Percentiles rank a stretch among this genome's conserved stretches.
These are phyloP conservation scores for Neonectria faginata DNA, from an alignment of 2,329 filamentous ascomycete genomes.

Conservation along the genomic window DNA sequence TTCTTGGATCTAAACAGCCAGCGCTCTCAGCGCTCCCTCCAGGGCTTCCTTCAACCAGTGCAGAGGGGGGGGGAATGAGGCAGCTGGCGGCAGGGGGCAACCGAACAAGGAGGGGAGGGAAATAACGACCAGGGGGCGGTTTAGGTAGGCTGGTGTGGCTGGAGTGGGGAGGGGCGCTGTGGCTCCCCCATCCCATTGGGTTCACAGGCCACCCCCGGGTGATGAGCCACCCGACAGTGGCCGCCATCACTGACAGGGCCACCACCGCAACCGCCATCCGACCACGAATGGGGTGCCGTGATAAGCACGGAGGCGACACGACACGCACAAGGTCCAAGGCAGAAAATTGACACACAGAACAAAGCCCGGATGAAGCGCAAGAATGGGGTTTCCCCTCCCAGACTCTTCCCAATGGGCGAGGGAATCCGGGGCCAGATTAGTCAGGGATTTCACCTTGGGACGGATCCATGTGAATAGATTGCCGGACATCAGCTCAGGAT, in stretches of 20 bases:
- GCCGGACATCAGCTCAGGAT: slow-evolving; percentile 1
- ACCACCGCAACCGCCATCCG: slow-evolving; percentile 9
- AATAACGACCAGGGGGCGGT: slow-evolving; percentile 19
- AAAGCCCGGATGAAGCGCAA: not conserved
- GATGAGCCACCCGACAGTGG: slow-evolving; percentile 9
- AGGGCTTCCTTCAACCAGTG: not conserved
- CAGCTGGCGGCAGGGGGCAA: slow-evolving; percentile 1
- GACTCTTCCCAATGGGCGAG: not conserved
- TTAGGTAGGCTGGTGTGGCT: slow-evolving; percentile 29
- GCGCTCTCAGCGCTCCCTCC: not conserved
- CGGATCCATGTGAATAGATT: slow-evolving; percentile 11
- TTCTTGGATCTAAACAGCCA: not conserved
- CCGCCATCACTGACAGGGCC: not conserved
- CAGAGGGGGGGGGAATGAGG: slow-evolving; percentile 1
- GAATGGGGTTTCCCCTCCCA: not conserved
- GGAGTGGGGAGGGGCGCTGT: slow-evolving; percentile 25
- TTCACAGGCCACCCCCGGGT: slow-evolving; percentile 8
- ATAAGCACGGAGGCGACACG: slow-evolving; percentile 24
- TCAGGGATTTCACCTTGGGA: not conserved
- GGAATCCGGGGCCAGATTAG: slow-evolving; percentile 2
- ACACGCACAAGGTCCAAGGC: slow-evolving; percentile 18
- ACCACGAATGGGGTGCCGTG: slow-evolving; percentile 15
- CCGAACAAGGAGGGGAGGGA: slow-evolving; percentile 1
- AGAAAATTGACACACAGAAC: slow-evolving; percentile 9
- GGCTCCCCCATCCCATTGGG: slow-evolving; percentile 22